Evolutionary conservation across 148 eudicot species (phyloP).

Genomic region (Arctostaphylos glauca): DNA sequence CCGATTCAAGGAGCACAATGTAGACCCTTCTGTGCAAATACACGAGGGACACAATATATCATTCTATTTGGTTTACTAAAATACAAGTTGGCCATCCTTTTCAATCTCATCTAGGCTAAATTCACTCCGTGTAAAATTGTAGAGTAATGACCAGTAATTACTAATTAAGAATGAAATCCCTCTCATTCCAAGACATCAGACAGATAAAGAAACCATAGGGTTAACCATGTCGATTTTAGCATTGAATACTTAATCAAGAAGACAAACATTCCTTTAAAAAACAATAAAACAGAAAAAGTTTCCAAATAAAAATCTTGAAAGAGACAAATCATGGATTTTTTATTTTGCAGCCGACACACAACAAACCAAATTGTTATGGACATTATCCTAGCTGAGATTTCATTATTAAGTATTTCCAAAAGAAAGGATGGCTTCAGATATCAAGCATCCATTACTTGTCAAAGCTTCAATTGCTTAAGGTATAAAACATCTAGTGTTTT

Average conservation of each 20-base stretch:
- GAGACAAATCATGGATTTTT: background rate
- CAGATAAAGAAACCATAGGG: background rate
- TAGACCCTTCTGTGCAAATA: background rate
- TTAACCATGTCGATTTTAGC: background rate
- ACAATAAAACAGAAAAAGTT: background rate
- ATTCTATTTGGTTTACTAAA: background rate
- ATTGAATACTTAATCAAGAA: background rate
- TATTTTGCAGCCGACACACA: background rate
- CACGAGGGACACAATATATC: background rate
- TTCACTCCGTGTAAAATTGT: background rate
- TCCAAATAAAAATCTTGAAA: background rate
- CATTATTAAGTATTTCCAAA: background rate
- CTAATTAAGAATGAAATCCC: background rate
- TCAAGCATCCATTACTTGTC: background rate
- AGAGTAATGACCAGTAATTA: background rate
- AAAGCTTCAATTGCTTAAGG: background rate
- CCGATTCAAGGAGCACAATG: background rate
- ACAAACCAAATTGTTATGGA: background rate
- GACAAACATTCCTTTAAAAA: background rate
- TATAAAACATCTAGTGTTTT: background rate
- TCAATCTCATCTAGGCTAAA: background rate
- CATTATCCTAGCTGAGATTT: background rate
- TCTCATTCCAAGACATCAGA: background rate
- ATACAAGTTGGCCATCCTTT: background rate
- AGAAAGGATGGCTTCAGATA: background rate